A percentile compares a stretch with the other conserved stretches of the same genome.
phyloP scores from a whole-genome alignment of 148 eudicot genomes.

The Pharnaceum exiguum region DNA sequence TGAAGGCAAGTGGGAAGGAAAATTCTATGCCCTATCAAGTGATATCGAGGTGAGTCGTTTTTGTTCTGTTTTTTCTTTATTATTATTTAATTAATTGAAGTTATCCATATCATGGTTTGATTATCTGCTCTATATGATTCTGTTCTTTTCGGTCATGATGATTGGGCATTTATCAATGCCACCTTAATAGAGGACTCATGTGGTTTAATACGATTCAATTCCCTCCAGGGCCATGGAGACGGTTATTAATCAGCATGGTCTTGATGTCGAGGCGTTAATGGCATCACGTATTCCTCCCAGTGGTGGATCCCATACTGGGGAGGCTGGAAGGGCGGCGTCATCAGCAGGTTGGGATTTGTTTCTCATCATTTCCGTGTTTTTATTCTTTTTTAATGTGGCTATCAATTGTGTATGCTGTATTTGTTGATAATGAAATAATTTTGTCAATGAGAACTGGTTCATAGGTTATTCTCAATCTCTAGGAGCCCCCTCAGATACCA shows the following conservation, averaged over 20 bases:
- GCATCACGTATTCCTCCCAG: conserved; percentile 59
- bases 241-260: conserved; percentile 80
- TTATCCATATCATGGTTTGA: neutral
- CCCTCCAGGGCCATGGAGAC: conserved; percentile 94
- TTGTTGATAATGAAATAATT: too few species aligned
- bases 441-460: conserved; percentile 19
- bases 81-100: neutral
- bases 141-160: too few species aligned
- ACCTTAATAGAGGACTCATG: too few species aligned
- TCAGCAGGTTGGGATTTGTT: neutral
- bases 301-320: conserved; percentile 58
- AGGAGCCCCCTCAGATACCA: conserved; percentile 42
- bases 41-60: conserved; percentile 64
- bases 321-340: conserved; percentile 61
- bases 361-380: too few species aligned
- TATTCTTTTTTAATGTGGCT: neutral
- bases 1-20: conserved; percentile 94
- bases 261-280: conserved; percentile 76
- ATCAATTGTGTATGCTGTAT: conserved; percentile 2
- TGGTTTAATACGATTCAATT: neutral
- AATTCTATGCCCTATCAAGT: conserved; percentile 95
- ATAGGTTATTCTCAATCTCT: conserved; percentile 58
- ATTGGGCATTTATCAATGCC: too few species aligned
- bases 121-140: too few species aligned
- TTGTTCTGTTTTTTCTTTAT: neutral